A percentile compares a stretch with the other conserved stretches of the same genome.
These are phyloP conservation scores for Podospora australis DNA, from an alignment of 495 filamentous ascomycete species.

Conservation along the genomic window DNA sequence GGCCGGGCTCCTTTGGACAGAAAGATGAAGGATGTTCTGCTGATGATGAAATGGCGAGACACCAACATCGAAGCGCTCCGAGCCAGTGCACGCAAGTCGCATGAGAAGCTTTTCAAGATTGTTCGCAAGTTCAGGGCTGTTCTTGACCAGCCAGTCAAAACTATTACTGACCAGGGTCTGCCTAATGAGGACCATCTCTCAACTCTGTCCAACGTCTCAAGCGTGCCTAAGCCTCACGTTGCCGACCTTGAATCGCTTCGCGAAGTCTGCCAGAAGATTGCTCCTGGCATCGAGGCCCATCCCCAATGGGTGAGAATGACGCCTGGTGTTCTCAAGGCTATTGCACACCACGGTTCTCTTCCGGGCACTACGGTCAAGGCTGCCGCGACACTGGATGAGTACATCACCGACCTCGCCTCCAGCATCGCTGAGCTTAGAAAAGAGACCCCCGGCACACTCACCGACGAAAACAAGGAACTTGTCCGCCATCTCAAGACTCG, in stretches of 20 bases:
- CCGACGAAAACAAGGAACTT: constrained; percentile 70
- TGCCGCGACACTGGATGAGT: constrained; percentile 55
- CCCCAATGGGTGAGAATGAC: constrained; percentile 57
- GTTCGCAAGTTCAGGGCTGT: constrained; percentile 79
- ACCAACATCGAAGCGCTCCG: constrained; percentile 83
- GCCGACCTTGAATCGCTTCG: constrained; percentile 31
- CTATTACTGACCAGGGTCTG: constrained; percentile 58
- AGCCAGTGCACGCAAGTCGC: constrained; percentile 83
- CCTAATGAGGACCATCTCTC: constrained; percentile 40
- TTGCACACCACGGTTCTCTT: constrained; percentile 42
- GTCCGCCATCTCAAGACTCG: constrained; percentile 82
- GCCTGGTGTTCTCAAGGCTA: constrained; percentile 49
- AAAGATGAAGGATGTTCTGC: constrained; percentile 77
- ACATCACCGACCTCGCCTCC: constrained; percentile 58
- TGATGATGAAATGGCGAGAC: constrained; percentile 92
- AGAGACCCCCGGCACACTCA: constrained; percentile 69
- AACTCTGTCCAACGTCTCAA: background rate
- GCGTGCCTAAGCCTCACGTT: background rate
- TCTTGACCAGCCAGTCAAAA: constrained; percentile 63
- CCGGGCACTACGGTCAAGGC: constrained; percentile 49
- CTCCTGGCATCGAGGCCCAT: constrained; percentile 52
- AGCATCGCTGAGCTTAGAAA: constrained; percentile 67
- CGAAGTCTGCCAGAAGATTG: constrained; percentile 42
- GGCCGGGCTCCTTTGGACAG: constrained; percentile 68
- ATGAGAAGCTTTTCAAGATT: constrained; percentile 83